Conservation (phyloP, 2,329 filamentous ascomycete species). For the Colletotrichum gigasporum region DNA sequence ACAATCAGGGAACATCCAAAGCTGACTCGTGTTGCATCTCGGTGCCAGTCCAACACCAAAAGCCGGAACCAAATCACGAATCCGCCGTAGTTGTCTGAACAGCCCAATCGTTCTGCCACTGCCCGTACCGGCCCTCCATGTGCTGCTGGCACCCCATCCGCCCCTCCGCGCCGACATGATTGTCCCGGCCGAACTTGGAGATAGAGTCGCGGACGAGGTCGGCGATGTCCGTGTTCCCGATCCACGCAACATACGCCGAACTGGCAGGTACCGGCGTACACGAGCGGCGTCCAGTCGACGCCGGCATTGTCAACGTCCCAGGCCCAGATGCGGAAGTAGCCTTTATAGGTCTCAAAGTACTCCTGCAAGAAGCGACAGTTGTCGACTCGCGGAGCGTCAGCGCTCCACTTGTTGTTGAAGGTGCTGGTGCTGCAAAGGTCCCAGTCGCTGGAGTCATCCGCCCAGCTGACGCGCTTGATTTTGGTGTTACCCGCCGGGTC, state of each 20-base stretch:
- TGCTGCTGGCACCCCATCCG: background rate
- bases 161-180: background rate
- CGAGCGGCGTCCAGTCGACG: too few species aligned
- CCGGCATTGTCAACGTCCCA: too few species aligned
- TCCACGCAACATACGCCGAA: too few species aligned
- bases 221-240: too few species aligned
- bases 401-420: background rate
- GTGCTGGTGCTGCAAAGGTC: background rate
- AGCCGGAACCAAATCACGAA: background rate
- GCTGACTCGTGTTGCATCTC: background rate
- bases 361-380: background rate
- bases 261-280: too few species aligned
- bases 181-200: background rate
- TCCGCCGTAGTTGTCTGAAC: background rate
- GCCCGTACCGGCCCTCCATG: background rate
- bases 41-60: background rate
- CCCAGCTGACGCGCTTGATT: background rate
- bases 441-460: background rate
- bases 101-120: background rate
- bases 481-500: background rate
- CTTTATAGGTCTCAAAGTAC: background rate
- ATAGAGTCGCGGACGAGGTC: background rate
- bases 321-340: background rate
- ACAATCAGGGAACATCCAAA: background rate
- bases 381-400: background rate